Evolutionary conservation across 2,329 filamentous ascomycete species (phyloP).

Genomic region (Phyllosticta capitalensis): DNA sequence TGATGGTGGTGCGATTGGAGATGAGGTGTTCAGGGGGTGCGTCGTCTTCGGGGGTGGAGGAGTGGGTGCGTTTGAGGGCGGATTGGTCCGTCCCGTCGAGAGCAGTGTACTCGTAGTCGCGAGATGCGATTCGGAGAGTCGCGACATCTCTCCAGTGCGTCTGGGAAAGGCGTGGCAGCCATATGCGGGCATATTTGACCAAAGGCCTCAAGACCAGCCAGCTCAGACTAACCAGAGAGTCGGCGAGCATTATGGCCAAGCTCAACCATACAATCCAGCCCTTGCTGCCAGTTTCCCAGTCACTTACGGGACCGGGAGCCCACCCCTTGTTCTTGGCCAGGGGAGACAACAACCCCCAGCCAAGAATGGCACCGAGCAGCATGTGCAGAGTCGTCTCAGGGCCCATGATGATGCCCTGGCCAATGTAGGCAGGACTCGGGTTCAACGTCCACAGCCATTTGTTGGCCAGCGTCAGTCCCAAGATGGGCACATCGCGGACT

Average conservation of each 20-base stretch:
- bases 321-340: constrained; percentile 77
- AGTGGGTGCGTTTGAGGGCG: constrained; percentile 24
- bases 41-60: constrained; percentile 53
- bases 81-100: constrained; percentile 18
- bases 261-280: constrained; percentile 99
- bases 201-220: constrained; percentile 63
- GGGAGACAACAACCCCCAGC: constrained; percentile 86
- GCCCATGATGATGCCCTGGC: constrained; percentile 98
- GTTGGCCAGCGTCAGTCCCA: constrained; percentile 63
- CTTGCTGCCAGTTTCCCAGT: constrained; percentile 90
- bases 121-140: constrained; percentile 19
- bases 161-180: constrained; percentile 22
- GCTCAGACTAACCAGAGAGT: constrained; percentile 78
- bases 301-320: constrained; percentile 76
- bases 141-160: constrained; percentile 28
- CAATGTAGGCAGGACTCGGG: constrained; percentile 92
- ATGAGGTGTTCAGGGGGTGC: constrained; percentile 79
- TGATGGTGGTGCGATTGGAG: constrained; percentile 56
- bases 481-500: constrained; percentile 75
- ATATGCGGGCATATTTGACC: constrained; percentile 36
- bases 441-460: constrained; percentile 95
- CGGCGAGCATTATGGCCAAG: constrained; percentile 90
- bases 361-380: constrained; percentile 78
- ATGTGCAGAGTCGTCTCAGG: constrained; percentile 92
- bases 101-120: constrained; percentile 31